phyloP scores from a whole-genome alignment of 1,284 basidiomycete genomes.

The Ganoderma meredithae region DNA sequence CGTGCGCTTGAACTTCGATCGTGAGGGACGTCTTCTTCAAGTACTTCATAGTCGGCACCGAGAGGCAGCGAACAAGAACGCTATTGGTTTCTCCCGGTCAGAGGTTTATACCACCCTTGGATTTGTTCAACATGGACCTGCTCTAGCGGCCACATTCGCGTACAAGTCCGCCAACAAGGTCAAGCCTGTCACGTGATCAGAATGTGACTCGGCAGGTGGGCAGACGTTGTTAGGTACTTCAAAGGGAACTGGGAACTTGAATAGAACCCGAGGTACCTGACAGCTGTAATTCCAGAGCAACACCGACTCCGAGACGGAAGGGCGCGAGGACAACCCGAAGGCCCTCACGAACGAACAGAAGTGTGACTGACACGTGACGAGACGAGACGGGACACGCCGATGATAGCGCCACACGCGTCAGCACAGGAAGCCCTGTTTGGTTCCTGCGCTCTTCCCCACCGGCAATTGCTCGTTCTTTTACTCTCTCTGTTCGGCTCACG shows the following conservation, averaged over 20 bases:
- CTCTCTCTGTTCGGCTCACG: neutral
- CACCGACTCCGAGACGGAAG: neutral
- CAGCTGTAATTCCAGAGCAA: neutral
- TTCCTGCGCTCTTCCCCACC: neutral
- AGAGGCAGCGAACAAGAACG: neutral
- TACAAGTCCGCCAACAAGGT: no score
- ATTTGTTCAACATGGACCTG: neutral
- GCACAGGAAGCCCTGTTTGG: neutral
- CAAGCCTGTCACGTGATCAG: no score
- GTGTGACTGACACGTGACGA: neutral
- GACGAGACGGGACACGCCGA: neutral
- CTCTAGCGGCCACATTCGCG: no score
- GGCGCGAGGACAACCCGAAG: neutral
- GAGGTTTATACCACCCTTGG: neutral
- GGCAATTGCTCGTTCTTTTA: neutral
- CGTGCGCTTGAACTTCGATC: neutral
- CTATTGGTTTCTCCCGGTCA: neutral
- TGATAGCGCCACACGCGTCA: neutral
- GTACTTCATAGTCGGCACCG: neutral
- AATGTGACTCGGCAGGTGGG: no score
- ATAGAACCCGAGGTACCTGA: no score
- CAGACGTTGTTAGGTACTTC: no score
- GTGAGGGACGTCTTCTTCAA: neutral
- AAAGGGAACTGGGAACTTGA: no score
- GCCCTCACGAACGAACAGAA: neutral